phyloP scores from a whole-genome alignment of 768 basidiomycete species.

The Naganishia friedmannii region DNA sequence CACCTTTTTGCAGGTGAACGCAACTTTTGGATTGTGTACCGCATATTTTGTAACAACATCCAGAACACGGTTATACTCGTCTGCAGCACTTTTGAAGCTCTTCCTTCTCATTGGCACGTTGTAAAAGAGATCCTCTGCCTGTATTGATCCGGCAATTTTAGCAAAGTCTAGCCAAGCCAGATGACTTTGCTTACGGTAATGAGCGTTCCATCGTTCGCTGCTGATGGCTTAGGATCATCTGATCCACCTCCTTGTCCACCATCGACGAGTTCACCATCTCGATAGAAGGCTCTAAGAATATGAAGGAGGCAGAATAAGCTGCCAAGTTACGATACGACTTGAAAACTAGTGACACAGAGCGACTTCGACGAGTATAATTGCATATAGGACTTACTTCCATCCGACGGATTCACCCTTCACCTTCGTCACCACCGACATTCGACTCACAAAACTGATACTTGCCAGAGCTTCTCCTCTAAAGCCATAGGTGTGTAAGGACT shows the following conservation, averaged over 20 bases:
- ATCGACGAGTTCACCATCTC: slow-evolving; percentile 70
- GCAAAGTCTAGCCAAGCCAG: not conserved
- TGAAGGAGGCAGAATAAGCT: not conserved
- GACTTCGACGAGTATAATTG: not conserved
- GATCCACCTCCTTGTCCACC: slow-evolving; percentile 52
- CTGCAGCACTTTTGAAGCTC: slow-evolving; percentile 75
- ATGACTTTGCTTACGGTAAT: slow-evolving; percentile 63
- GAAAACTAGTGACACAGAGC: not conserved
- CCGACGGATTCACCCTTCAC: slow-evolving; percentile 76
- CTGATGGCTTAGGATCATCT: slow-evolving; percentile 81
- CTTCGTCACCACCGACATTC: slow-evolving; percentile 83
- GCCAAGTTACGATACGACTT: not conserved
- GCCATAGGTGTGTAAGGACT: slow-evolving; percentile 82
- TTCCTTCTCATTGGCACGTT: slow-evolving; percentile 84
- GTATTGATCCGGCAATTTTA: not conserved
- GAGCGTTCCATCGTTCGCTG: slow-evolving; percentile 90
- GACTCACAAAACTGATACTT: slow-evolving; percentile 86
- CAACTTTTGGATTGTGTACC: slow-evolving; percentile 80
- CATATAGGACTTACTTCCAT: slow-evolving; percentile 71
- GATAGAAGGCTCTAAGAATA: slow-evolving; percentile 67
- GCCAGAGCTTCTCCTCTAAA: slow-evolving; percentile 97
- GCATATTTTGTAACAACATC: slow-evolving; percentile 92
- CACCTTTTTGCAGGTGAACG: slow-evolving; percentile 91
- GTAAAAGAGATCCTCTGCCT: slow-evolving; percentile 96
- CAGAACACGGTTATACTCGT: slow-evolving; percentile 86